Percentiles rank a stretch among this genome's conserved stretches.
Evolutionary conservation across 352 stramenopile genomes (phyloP).

Genomic region (Globisporangium sylvaticum): DNA sequence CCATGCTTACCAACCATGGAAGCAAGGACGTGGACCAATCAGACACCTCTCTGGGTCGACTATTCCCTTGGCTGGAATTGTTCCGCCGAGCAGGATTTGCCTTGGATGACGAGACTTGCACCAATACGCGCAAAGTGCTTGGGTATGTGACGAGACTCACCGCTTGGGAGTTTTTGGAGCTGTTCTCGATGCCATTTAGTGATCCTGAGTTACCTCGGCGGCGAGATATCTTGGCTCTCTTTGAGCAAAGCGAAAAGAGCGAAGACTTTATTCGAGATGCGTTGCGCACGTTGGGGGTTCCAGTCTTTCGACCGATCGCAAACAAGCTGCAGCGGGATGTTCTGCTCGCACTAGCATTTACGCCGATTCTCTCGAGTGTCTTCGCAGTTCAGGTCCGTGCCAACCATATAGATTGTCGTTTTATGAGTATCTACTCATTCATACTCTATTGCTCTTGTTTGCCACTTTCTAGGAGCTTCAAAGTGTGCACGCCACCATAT

Average conservation of each 20-base stretch:
- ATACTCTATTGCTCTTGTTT: too few relatives aligned
- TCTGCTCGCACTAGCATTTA: constrained; percentile 62
- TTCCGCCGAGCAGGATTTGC: constrained; percentile 54
- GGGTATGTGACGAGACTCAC: constrained; percentile 42
- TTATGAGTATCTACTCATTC: too few relatives aligned
- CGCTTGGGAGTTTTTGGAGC: constrained; percentile 74
- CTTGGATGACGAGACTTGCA: constrained; percentile 51
- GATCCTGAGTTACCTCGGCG: constrained; percentile 52
- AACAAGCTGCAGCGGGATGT: constrained; percentile 29
- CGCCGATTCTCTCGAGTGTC: constrained; percentile 70
- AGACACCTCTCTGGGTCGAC: constrained; percentile 14
- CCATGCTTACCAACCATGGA: constrained; percentile 12
- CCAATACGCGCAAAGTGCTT: constrained; percentile 30
- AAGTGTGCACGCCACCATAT: constrained; percentile 54
- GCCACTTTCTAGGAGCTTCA: constrained; percentile 61
- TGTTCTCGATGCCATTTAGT: constrained; percentile 77
- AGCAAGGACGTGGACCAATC: constrained; percentile 6
- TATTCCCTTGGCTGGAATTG: constrained; percentile 68
- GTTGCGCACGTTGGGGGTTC: constrained; percentile 39
- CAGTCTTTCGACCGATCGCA: constrained; percentile 47
- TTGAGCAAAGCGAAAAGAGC: constrained; percentile 50
- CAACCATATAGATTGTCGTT: too few relatives aligned
- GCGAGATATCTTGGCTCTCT: constrained; percentile 60
- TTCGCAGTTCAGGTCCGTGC: constrained; percentile 79
- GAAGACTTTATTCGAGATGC: constrained; percentile 54